Percentiles rank a stretch among this genome's conserved stretches.
These are phyloP conservation scores for Metschnikowia dekortorum DNA, from an alignment of 805 yeast genomes.

Conservation along the genomic window DNA sequence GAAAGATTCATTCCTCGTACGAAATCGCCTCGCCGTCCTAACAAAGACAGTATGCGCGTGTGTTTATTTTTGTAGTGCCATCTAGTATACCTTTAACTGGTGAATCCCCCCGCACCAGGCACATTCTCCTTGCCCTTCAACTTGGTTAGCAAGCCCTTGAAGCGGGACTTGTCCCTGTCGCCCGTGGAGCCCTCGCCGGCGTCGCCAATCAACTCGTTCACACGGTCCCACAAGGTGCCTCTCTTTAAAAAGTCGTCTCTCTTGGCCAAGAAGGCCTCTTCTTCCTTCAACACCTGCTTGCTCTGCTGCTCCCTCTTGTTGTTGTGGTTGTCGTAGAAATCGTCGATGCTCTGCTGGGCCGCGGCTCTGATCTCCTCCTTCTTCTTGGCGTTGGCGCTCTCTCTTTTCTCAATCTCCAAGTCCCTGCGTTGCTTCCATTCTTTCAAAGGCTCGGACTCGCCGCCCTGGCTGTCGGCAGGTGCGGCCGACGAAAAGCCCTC, in stretches of 20 bases:
- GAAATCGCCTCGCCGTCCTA: background rate
- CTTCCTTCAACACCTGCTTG: slow-evolving; percentile 60
- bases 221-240: slow-evolving; percentile 54
- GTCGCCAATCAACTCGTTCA: slow-evolving; percentile 45
- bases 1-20: too few relatives aligned
- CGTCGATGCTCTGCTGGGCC: slow-evolving; percentile 83
- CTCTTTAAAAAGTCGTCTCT: slow-evolving; percentile 60
- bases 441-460: slow-evolving; percentile 48
- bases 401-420: slow-evolving; percentile 75
- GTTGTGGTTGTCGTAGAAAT: slow-evolving; percentile 88
- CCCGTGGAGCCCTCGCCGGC: slow-evolving; percentile 41
- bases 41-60: background rate
- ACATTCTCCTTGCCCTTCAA: slow-evolving; percentile 67
- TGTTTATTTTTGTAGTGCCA: background rate
- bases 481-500: slow-evolving; percentile 22
- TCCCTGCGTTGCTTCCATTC: slow-evolving; percentile 84
- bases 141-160: slow-evolving; percentile 59
- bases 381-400: slow-evolving; percentile 60
- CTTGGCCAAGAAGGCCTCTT: slow-evolving; percentile 63
- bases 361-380: slow-evolving; percentile 63
- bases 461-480: slow-evolving; percentile 16
- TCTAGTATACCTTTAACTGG: slow-evolving; percentile 7
- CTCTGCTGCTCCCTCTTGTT: slow-evolving; percentile 69
- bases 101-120: slow-evolving; percentile 72
- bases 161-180: slow-evolving; percentile 63